Conservation (phyloP, 768 basidiomycete genomes). For the Tylopilus felleus region DNA sequence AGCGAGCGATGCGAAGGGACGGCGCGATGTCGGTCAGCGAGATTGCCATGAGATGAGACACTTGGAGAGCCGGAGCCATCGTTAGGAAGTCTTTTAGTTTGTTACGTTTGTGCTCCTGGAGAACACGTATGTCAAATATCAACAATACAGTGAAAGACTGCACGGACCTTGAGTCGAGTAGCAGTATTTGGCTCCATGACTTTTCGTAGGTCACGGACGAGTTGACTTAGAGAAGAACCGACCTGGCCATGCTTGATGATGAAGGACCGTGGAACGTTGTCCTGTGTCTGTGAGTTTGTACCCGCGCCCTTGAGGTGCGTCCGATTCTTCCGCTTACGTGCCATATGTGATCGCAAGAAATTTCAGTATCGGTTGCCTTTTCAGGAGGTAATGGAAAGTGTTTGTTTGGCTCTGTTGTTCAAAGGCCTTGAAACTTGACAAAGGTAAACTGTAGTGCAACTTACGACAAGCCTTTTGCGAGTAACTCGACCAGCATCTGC, state of each 20-base stretch:
- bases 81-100: constrained; percentile 92
- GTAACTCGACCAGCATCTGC: too few species aligned
- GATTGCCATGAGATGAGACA: constrained; percentile 91
- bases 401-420: constrained; percentile 28
- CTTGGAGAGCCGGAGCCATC: constrained; percentile 85
- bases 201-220: constrained; percentile 90
- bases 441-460: neutral
- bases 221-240: constrained; percentile 78
- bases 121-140: constrained; percentile 13
- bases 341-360: constrained; percentile 35
- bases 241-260: constrained; percentile 96
- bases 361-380: constrained; percentile 19
- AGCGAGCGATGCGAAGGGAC: constrained; percentile 78
- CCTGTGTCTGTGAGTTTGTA: constrained; percentile 32
- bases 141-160: neutral
- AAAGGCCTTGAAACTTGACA: neutral
- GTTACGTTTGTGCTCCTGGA: constrained; percentile 84
- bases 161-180: constrained; percentile 74
- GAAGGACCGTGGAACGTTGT: constrained; percentile 79
- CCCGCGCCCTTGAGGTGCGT: constrained; percentile 70
- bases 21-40: constrained; percentile 84
- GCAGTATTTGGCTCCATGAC: constrained; percentile 99
- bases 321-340: constrained; percentile 70
- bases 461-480: too few species aligned
- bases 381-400: constrained; percentile 5